Base-by-base conservation (phyloP, 108 stramenopile species). In the Skeletonema costatum region DNA sequence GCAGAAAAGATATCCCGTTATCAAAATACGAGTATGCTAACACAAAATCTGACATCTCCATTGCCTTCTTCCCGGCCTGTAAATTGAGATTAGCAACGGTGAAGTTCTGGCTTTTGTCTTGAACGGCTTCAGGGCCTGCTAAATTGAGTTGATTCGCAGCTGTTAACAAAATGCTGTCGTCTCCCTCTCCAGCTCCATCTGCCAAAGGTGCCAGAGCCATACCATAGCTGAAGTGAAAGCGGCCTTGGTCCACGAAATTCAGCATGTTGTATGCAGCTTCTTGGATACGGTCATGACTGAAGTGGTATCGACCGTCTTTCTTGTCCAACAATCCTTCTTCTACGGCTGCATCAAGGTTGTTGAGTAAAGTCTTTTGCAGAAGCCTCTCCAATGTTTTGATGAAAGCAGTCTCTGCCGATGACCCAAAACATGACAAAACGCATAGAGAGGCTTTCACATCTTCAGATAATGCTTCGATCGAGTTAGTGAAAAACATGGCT, bases 11-110 rank as follows among this genome's bases (percentile, higher is more conserved):
- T 2, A 81, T 75, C 19, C 80, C 80, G 33, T 70, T 25, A 25
- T 25, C 25, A 25, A 25, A 25, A 25, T 25, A 25, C 25, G 25
- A 25, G 25, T 25, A 25, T 25, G 25, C 25, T 25, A 25, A 25
- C 25, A 9, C 31, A 13, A 31, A 81, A 53, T 70, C 68, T 12
- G 80, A 75, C 60, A 66, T 65, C n/a, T 41, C 39, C 36, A 81
- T 69, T 16, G 80, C 75, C 32, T 53, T 81, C n/a, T 81, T 68
- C 6, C 80, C 80, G n/a, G 80, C 80, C 14, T 19, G 17, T 10
- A 76, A 25, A 67, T 74, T 74, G n/a, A 76, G 42, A 4, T 67
- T 31, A 13, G 75, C 75, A 7, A 76, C 38, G 4, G 6, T 5
- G 7, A 16, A 0, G 44, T 10, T 16, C 2, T 73, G 19, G 13